Evolutionary conservation across 2,329 filamentous ascomycete species (phyloP), one percentile per base, ranked within the genome.

Genomic region (Metarhizium album): DNA sequence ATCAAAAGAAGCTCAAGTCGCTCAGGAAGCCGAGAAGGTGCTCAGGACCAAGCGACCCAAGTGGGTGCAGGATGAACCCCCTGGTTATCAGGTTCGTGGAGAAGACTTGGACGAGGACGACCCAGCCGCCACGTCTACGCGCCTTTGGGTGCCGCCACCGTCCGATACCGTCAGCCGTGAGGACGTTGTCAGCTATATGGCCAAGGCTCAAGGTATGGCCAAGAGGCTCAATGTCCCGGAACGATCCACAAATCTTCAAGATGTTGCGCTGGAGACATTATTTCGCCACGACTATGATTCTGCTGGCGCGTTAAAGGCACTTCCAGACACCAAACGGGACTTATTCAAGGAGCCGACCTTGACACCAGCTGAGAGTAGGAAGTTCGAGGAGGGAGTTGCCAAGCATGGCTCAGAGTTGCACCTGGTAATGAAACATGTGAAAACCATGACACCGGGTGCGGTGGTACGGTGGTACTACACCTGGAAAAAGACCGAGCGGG

Each of bases 391-490:
- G 63, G 93, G 81, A 40, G 87, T 98, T 11, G 73, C 80, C 45
- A 95, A 93, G 64, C 95, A 85, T 62, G 93, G 93, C 22, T 96
- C 91, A 0, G 93, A 98, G 68, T 82, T 95, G 60, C 80, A 88
- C 57, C 78, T 79, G 45, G 85, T 97, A 53, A 89, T 84, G 57
- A 83, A 86, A 58, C 87, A 95, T 65, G 87, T 96, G 60, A 90
- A 89, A 67, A 87, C 84, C 0, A 81, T 93, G 58, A 82, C 80
- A 40, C 83, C 90, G 54, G 83, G 84, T 47, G 81, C 88, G 52
- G 85, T 96, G 54, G 89, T 95, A 24, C 86, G 93, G 3, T 94
- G 87, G 64, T 98, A 97, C 68, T 98, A 98, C 65, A 87, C 87
- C 57, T 98, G 93, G 93, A 98, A 98, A 71, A 97, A 97, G 69